phyloP scores from a whole-genome alignment of 768 basidiomycete species.

The Boletus bicolor region DNA sequence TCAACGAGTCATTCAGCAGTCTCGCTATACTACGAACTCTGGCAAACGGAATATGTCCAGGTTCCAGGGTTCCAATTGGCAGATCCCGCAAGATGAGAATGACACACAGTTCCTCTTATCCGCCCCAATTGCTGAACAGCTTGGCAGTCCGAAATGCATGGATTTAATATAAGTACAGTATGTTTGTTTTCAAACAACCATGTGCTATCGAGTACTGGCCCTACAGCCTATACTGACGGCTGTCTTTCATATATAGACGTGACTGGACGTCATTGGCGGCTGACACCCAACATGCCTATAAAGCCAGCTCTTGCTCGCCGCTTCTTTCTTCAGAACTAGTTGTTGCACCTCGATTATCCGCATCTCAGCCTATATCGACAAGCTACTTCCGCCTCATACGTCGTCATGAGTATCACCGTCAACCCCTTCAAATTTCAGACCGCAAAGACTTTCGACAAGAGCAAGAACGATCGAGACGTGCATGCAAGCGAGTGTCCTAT shows the following conservation, averaged over 20 bases:
- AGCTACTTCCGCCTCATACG: background rate
- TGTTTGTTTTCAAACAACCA: background rate
- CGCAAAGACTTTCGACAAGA: background rate
- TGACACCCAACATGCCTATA: conserved; percentile 6
- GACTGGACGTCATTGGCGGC: conserved; percentile 3
- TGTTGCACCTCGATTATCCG: background rate
- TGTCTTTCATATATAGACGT: background rate
- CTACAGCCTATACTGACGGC: background rate
- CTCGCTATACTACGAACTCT: background rate
- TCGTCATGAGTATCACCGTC: background rate
- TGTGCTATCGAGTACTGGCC: too few species aligned
- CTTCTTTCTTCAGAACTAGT: background rate
- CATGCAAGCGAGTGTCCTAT: background rate
- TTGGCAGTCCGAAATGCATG: background rate
- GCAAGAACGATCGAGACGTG: background rate
- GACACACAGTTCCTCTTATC: background rate
- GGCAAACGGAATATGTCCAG: background rate
- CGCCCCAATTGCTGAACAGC: background rate
- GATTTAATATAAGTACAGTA: background rate
- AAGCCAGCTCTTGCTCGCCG: background rate
- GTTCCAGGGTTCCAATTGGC: background rate
- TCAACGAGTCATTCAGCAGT: background rate
- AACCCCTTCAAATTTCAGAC: background rate
- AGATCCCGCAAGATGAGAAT: background rate
- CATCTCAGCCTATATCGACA: background rate